These are phyloP conservation scores for Grosmannia clavigera DNA, from an alignment of 2,329 filamentous ascomycete species.

Conservation along the genomic window DNA sequence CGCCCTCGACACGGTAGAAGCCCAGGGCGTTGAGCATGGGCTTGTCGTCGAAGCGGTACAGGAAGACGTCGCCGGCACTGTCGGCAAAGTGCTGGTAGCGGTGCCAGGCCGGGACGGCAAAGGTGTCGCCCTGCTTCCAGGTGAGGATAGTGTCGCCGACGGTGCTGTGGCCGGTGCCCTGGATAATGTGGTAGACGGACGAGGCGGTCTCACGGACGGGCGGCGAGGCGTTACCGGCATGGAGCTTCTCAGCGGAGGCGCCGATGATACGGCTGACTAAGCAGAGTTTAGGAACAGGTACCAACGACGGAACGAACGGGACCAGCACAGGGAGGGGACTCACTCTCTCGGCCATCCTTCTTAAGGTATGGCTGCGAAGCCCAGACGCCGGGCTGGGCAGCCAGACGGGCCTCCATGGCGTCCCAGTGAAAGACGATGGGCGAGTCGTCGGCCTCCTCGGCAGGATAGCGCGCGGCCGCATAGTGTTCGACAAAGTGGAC, in stretches of 20 bases:
- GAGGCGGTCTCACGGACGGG: conserved; percentile 35
- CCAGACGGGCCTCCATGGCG: conserved; percentile 29
- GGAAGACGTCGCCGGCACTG: conserved; percentile 23
- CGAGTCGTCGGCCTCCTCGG: conserved; percentile 21
- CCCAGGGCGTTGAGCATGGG: conserved; percentile 40
- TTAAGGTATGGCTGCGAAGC: conserved; percentile 20
- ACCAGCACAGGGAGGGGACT: conserved; percentile 1
- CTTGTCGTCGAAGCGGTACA: conserved; percentile 42
- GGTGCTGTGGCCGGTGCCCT: conserved; percentile 28
- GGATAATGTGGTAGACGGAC: conserved; percentile 39
- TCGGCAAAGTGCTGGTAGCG: conserved; percentile 33
- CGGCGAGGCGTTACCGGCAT: conserved; percentile 23
- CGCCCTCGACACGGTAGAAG: conserved; percentile 30
- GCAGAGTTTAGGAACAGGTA: no score
- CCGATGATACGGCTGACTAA: conserved; percentile 32
- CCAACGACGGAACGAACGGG: no score
- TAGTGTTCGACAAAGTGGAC: conserved; percentile 42
- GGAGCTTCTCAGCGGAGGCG: conserved; percentile 31
- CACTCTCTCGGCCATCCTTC: conserved; percentile 19
- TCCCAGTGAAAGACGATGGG: conserved; percentile 37
- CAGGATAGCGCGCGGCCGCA: conserved; percentile 26
- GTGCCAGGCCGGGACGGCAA: conserved; percentile 41
- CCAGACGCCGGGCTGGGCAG: conserved; percentile 19
- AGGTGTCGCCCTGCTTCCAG: conserved; percentile 41
- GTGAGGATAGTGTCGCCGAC: conserved; percentile 24